These are phyloP conservation scores for Brassica juncea DNA, from an alignment of 345 rosid genomes.

Conservation along the genomic window DNA sequence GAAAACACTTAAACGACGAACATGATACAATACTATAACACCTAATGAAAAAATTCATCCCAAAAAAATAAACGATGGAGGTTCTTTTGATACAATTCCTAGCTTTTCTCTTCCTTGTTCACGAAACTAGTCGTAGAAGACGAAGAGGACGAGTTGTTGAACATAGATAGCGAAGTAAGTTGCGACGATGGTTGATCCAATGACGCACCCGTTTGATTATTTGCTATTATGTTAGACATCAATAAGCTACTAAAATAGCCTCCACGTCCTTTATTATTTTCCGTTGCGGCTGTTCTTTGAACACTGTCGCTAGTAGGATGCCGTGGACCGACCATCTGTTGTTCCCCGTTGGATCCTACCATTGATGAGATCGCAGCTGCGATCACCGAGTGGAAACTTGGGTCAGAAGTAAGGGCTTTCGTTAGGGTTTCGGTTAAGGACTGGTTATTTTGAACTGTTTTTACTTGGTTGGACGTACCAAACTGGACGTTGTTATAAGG, in stretches of 20 bases:
- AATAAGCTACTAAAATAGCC: constrained; percentile 52
- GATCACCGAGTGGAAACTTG: constrained; percentile 64
- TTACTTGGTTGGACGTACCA: constrained; percentile 40
- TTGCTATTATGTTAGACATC: constrained; percentile 45
- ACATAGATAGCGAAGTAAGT: constrained; percentile 49
- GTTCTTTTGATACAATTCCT: constrained; percentile 4
- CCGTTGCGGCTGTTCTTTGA: constrained; percentile 27
- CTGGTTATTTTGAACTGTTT: constrained; percentile 47
- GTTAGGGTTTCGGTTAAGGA: constrained; percentile 68
- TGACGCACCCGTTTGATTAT: constrained; percentile 33
- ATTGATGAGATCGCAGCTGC: constrained; percentile 74
- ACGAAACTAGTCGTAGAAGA: constrained; percentile 39
- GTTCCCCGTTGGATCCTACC: constrained; percentile 49
- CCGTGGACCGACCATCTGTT: constrained; percentile 22
- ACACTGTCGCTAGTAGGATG: constrained; percentile 15
- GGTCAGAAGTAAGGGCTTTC: constrained; percentile 64
- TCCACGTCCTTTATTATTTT: constrained; percentile 53
- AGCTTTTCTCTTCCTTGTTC: constrained; percentile 50
- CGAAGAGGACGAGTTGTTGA: constrained; percentile 43
- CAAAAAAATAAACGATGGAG: background rate
- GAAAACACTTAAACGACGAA: constrained; percentile 13
- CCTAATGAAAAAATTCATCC: constrained; percentile 12
- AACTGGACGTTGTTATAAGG: constrained; percentile 40
- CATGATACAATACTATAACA: constrained; percentile 21
- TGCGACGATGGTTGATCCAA: constrained; percentile 35